A percentile compares a stretch with the other conserved stretches of the same genome.
Conservation (phyloP, 2,329 filamentous ascomycete genomes). For the Ophiostoma tasmaniense region DNA sequence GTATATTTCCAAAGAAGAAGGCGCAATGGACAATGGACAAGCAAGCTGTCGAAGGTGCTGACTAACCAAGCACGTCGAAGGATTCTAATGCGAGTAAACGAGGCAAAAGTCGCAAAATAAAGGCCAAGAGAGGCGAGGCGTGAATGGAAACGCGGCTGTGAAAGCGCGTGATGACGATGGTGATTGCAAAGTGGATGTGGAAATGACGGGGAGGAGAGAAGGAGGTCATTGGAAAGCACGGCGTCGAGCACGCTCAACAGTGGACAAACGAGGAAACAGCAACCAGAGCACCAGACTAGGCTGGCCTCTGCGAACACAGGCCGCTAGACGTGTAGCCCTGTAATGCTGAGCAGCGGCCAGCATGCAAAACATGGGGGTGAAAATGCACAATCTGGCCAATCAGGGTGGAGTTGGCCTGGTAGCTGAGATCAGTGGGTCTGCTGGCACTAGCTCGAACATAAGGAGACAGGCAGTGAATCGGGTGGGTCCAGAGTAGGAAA, state of each 20-base stretch:
- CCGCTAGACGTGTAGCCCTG: conserved; percentile 1
- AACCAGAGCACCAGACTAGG: background rate
- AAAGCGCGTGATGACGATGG: background rate
- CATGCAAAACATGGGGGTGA: conserved; percentile 1
- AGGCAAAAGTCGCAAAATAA: background rate
- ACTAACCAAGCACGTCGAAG: background rate
- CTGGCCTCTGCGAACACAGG: background rate
- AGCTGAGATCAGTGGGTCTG: conserved; percentile 1
- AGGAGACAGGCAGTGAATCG: background rate
- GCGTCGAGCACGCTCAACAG: background rate
- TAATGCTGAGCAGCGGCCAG: background rate
- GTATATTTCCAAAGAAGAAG: background rate
- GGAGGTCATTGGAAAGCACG: background rate
- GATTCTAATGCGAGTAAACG: background rate
- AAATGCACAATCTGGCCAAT: conserved; percentile 11
- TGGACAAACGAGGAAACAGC: background rate
- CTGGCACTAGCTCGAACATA: background rate
- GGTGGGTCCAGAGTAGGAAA: background rate
- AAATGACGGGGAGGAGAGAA: conserved; percentile 5
- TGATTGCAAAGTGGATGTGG: conserved; percentile 9
- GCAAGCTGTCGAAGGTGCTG: background rate
- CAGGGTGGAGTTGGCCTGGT: background rate
- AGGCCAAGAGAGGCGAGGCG: background rate
- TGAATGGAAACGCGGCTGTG: conserved; percentile 1
- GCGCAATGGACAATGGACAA: background rate